Base-by-base conservation (phyloP, 176 grass and related monocot species). In the Triticum timopheevii region DNA sequence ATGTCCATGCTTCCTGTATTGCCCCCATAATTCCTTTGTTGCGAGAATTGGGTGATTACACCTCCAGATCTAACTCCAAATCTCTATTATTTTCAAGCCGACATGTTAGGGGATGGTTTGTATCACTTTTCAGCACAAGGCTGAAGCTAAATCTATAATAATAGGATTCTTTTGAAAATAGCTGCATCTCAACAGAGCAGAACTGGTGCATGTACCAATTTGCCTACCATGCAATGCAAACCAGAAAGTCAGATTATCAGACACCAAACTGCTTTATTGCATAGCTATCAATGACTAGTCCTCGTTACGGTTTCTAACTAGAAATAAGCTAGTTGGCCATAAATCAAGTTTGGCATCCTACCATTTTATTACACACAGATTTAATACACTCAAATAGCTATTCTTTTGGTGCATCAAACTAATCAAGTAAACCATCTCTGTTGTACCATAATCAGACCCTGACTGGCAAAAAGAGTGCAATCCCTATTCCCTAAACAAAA, bases 261-360 rank as follows among this genome's bases (percentile, higher is more conserved):
- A 70, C 61, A 88, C 61, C 81, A 76, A 87, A 84, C 85, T 84
- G 16, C 49, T 91, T 84, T 80, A 52, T 83, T 82, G 66, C 73
- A 64, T 52, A 78, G 52, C 31, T 40, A 83, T 69, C 45, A 82
- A 49, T 54, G 75, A 59, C 74, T 39, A 56, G 45, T 47, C 42
- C 50, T 36, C 52, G 13, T 49, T 80, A 54, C 59, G 25, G 65
- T 30, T 75, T 84, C 76, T 76, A 88, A 76, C 15, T 30, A 91
- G 49, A 34, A 80, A 47, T 49, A 80, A 84, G 76, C 2, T 85
- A 85, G 61, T 76, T 74, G 70, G 45, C 59, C 61, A 76, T 49
- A 49, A 87, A 83, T 67, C 20, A 82, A 73, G 59, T 70, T 87
- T 28, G 44, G 71, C 40, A 77, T 62, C 68, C 6, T 76, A 36